These are phyloP conservation scores for Termitomyces sp. DNA, from an alignment of 768 basidiomycete genomes.

Conservation along the genomic window DNA sequence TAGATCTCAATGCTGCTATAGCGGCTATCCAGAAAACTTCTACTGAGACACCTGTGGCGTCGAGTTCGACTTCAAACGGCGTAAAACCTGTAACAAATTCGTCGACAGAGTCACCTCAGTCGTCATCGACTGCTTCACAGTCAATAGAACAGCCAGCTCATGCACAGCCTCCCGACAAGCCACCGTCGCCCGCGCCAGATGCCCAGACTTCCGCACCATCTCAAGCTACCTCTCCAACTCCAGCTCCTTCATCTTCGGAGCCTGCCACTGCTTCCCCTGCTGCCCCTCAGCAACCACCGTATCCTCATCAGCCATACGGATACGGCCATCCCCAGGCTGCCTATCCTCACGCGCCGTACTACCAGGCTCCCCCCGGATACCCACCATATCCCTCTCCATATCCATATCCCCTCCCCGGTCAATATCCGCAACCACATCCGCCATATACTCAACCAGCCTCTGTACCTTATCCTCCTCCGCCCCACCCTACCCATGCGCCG, in stretches of 20 bases:
- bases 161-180: slow-evolving; percentile 20
- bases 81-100: slow-evolving; percentile 11
- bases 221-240: slow-evolving; percentile 4
- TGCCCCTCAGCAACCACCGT: slow-evolving; percentile 23
- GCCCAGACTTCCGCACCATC: neutral
- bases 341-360: slow-evolving; percentile 68
- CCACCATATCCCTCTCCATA: slow-evolving; percentile 27
- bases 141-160: slow-evolving; percentile 14
- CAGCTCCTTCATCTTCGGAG: slow-evolving; percentile 15
- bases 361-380: slow-evolving; percentile 43
- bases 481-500: slow-evolving; percentile 24
- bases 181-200: slow-evolving; percentile 11
- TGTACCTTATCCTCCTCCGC: slow-evolving; percentile 28
- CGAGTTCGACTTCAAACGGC: slow-evolving; percentile 6
- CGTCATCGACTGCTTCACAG: slow-evolving; percentile 6
- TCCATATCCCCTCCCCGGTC: slow-evolving; percentile 4
- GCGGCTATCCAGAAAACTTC: slow-evolving; percentile 38
- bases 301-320: slow-evolving; percentile 53
- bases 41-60: slow-evolving; percentile 10
- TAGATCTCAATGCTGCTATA: slow-evolving; percentile 62
- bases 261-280: slow-evolving; percentile 7
- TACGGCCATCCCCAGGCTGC: slow-evolving; percentile 41
- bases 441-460: slow-evolving; percentile 31
- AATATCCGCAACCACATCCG: slow-evolving; percentile 17
- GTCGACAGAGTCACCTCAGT: slow-evolving; percentile 11